Conservation (phyloP, 179 eudicot species). For the Heliamphora ciliata region DNA sequence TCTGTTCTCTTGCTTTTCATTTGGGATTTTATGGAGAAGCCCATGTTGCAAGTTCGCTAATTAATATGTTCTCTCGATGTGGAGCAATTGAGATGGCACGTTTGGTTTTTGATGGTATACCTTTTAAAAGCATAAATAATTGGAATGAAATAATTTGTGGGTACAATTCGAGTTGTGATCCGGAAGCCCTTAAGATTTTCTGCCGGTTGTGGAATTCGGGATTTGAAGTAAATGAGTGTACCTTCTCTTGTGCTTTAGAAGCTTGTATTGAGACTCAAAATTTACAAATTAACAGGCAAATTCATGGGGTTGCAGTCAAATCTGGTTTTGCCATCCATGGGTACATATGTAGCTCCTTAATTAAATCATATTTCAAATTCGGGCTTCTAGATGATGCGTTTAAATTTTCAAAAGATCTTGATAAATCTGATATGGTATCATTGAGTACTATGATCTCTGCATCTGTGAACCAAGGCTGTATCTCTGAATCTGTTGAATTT, state of each 20-base stretch:
- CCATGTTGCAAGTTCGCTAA: slow-evolving; percentile 14
- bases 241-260: slow-evolving; percentile 21
- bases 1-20: slow-evolving; percentile 21
- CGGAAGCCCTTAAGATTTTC: slow-evolving; percentile 22
- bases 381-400: slow-evolving; percentile 16
- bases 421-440: slow-evolving; percentile 15
- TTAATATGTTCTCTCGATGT: slow-evolving; percentile 24
- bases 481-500: slow-evolving; percentile 15
- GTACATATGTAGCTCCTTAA: slow-evolving; percentile 17
- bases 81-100: slow-evolving; percentile 18
- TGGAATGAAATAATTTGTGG: slow-evolving; percentile 25
- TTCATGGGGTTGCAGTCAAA: slow-evolving; percentile 22
- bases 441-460: slow-evolving; percentile 23
- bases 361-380: slow-evolving; percentile 17
- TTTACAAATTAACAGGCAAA: slow-evolving; percentile 15
- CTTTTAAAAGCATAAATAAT: slow-evolving; percentile 7
- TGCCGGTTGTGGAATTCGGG: slow-evolving; percentile 12
- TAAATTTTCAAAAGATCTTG: slow-evolving; percentile 6
- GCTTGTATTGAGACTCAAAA: slow-evolving; percentile 19
- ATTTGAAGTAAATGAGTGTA: slow-evolving; percentile 19
- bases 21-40: slow-evolving; percentile 16
- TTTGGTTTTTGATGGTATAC: slow-evolving; percentile 14
- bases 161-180: slow-evolving; percentile 17
- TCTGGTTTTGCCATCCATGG: slow-evolving; percentile 18
- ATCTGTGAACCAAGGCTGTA: slow-evolving; percentile 18